These are phyloP conservation scores for Mortierella sp. DNA, from an alignment of 371 early-diverging fungal species.

Conservation along the genomic window DNA sequence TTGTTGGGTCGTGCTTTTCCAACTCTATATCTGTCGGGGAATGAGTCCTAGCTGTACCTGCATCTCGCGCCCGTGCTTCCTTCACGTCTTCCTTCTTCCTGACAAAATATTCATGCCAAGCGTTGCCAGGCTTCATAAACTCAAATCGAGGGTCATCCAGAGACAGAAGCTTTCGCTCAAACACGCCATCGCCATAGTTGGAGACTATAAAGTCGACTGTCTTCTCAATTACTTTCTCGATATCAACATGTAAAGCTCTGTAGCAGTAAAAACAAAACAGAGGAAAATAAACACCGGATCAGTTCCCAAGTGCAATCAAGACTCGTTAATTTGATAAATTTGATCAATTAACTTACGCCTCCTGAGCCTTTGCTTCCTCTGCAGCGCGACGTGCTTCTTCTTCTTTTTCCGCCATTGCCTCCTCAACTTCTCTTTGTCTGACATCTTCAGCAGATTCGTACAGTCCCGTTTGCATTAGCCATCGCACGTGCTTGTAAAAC, in stretches of 20 bases:
- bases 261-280: not conserved
- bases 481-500: slow-evolving; percentile 74
- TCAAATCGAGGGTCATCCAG: slow-evolving; percentile 24
- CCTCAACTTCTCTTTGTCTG: slow-evolving; percentile 34
- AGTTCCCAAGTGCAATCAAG: not conserved
- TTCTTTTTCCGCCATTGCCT: slow-evolving; percentile 40
- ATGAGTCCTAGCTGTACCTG: not conserved
- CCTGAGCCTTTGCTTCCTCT: not conserved
- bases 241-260: slow-evolving; percentile 25
- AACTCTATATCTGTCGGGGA: not conserved
- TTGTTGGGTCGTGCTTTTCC: not conserved
- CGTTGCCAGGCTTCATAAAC: slow-evolving; percentile 28
- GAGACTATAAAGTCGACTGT: slow-evolving; percentile 26
- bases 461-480: slow-evolving; percentile 70
- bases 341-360: slow-evolving; percentile 1
- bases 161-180: slow-evolving; percentile 24
- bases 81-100: not conserved
- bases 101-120: slow-evolving; percentile 34
- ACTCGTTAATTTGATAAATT: not conserved
- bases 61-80: not conserved
- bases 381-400: slow-evolving; percentile 11
- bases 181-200: not conserved
- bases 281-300: too few species aligned
- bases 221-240: slow-evolving; percentile 31
- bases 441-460: slow-evolving; percentile 60